Evolutionary conservation across 2,329 filamentous ascomycete species (phyloP).

Genomic region (Fusarium sp.): DNA sequence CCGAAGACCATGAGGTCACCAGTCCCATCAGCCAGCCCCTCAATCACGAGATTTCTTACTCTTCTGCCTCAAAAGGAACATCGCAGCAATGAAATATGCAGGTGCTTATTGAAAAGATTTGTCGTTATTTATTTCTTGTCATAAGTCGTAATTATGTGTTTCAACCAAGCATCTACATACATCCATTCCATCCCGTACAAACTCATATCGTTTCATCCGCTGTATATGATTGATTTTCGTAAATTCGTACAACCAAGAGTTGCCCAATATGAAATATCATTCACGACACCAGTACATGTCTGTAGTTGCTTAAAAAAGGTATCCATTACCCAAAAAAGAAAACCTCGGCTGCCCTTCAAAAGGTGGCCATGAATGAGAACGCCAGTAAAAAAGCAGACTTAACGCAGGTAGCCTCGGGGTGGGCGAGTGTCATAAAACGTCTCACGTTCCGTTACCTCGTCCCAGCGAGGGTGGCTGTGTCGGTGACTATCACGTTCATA

Average conservation of each 20-base stretch:
- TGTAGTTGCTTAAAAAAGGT: slow-evolving; percentile 22
- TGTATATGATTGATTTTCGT: slow-evolving; percentile 37
- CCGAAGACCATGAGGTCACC: slow-evolving; percentile 29
- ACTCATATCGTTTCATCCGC: slow-evolving; percentile 14
- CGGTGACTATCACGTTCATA: slow-evolving; percentile 56
- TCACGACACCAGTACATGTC: slow-evolving; percentile 19
- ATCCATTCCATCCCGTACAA: slow-evolving; percentile 17
- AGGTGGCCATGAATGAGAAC: slow-evolving; percentile 24
- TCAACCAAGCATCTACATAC: slow-evolving; percentile 33
- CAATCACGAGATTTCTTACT: background rate
- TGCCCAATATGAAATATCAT: slow-evolving; percentile 18
- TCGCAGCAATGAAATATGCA: background rate
- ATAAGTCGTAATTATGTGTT: slow-evolving; percentile 33
- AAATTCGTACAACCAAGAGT: slow-evolving; percentile 31
- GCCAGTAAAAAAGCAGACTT: slow-evolving; percentile 27
- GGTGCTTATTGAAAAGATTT: background rate
- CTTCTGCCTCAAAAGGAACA: background rate
- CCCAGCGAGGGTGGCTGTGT: slow-evolving; percentile 54
- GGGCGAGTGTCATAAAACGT: slow-evolving; percentile 67
- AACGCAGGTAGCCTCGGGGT: slow-evolving; percentile 43
- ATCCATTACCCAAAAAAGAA: slow-evolving; percentile 24
- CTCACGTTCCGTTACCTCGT: slow-evolving; percentile 75
- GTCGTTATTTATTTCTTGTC: slow-evolving; percentile 30
- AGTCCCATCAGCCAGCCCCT: slow-evolving; percentile 1
- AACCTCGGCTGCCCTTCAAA: slow-evolving; percentile 10